Conservation (phyloP, 305 asterid genomes). For the Rubia tinctorum region DNA sequence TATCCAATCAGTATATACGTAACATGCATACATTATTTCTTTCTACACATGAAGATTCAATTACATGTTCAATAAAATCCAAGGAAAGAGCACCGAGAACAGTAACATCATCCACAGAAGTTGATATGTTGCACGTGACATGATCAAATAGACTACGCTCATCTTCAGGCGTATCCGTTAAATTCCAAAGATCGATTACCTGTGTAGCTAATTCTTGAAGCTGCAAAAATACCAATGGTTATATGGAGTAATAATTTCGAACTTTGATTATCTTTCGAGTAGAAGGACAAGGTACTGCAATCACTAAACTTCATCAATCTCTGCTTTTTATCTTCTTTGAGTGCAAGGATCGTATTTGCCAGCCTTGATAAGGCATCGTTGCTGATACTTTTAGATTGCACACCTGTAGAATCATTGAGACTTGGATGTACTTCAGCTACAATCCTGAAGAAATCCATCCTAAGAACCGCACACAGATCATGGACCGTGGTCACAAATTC, state of each 20-base stretch:
- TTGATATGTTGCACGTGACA: slow-evolving; percentile 82
- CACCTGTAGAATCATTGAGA: slow-evolving; percentile 70
- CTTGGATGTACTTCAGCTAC: slow-evolving; percentile 93
- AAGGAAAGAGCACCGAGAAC: slow-evolving; percentile 81
- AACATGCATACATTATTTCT: neutral
- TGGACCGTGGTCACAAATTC: slow-evolving; percentile 92
- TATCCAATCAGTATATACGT: slow-evolving; percentile 10
- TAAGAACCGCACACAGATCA: slow-evolving; percentile 93
- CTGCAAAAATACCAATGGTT: slow-evolving; percentile 34
- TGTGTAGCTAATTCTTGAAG: slow-evolving; percentile 93
- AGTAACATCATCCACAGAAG: slow-evolving; percentile 83
- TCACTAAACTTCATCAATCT: slow-evolving; percentile 64
- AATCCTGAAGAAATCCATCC: slow-evolving; percentile 72
- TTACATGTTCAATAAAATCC: slow-evolving; percentile 86
- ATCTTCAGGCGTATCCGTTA: slow-evolving; percentile 89
- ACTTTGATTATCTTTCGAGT: neutral
- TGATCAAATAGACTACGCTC: slow-evolving; percentile 80
- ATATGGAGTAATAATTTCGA: neutral
- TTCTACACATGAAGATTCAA: neutral
- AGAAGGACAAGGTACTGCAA: neutral
- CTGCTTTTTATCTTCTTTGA: slow-evolving; percentile 79
- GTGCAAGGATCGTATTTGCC: slow-evolving; percentile 71
- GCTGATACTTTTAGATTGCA: slow-evolving; percentile 89
- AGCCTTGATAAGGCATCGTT: slow-evolving; percentile 70
- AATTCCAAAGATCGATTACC: slow-evolving; percentile 90